Evolutionary conservation across 2,329 filamentous ascomycete genomes (phyloP).

Genomic region (Blastomyces gilchristii): DNA sequence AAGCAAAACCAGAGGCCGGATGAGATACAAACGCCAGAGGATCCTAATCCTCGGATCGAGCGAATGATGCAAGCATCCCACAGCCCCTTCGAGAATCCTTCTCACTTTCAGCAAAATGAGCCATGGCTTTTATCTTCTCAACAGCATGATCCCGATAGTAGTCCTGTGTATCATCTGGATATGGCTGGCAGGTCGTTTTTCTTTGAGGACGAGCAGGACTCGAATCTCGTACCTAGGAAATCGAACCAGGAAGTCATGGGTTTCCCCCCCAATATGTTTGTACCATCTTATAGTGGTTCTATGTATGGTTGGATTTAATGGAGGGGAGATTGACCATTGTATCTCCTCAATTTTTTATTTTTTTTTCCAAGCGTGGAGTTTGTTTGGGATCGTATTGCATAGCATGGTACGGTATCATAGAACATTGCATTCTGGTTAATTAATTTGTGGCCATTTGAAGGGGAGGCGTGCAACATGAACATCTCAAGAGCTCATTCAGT

Average conservation of each 20-base stretch:
- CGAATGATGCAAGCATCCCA: not conserved
- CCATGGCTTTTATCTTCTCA: slow-evolving; percentile 2
- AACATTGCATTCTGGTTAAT: not conserved
- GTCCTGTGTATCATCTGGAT: not conserved
- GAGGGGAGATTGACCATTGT: slow-evolving; percentile 19
- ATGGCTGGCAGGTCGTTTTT: slow-evolving; percentile 15
- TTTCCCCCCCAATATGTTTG: slow-evolving; percentile 5
- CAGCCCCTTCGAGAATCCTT: not conserved
- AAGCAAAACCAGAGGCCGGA: not conserved
- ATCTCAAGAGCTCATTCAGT: not conserved
- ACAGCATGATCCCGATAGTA: not conserved
- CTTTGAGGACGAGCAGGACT: slow-evolving; percentile 15
- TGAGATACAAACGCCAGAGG: slow-evolving; percentile 5
- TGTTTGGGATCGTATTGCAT: slow-evolving; percentile 20
- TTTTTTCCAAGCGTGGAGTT: slow-evolving; percentile 2
- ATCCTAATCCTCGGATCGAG: not conserved
- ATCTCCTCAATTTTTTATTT: not conserved
- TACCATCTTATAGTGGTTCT: not conserved
- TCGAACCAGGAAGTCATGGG: slow-evolving; percentile 1
- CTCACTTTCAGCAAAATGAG: slow-evolving; percentile 1
- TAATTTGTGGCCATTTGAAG: not conserved
- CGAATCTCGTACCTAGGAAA: not conserved
- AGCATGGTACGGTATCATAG: slow-evolving; percentile 20
- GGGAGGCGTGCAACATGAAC: not conserved
- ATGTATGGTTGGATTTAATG: slow-evolving; percentile 13